phyloP scores from a whole-genome alignment of 176 grass and related monocot genomes.

The Alloteropsis semialata region DNA sequence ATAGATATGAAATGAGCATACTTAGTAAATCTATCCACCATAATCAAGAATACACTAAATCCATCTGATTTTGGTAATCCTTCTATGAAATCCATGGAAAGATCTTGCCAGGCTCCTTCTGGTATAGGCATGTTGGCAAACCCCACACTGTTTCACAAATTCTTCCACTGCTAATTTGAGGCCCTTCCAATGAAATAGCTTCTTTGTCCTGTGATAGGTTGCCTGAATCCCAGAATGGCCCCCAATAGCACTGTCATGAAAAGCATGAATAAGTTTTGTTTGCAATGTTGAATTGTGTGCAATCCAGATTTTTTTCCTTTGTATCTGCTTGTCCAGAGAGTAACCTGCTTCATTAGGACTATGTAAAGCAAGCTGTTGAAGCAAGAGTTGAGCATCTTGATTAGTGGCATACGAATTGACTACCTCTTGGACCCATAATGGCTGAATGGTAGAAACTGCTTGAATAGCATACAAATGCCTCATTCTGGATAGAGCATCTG shows the following conservation, averaged over 20 bases:
- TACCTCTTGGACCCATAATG: background rate
- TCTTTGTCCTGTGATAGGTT: background rate
- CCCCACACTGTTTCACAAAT: background rate
- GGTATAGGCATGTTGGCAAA: background rate
- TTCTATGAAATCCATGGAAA: background rate
- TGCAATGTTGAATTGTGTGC: background rate
- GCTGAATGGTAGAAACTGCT: background rate
- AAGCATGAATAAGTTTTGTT: background rate
- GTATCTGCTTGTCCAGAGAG: background rate
- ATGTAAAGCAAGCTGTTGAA: fast-evolving
- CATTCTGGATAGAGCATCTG: too few species aligned
- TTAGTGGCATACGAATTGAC: background rate
- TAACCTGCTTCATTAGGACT: background rate
- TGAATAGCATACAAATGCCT: too few species aligned
- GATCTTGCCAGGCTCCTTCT: background rate
- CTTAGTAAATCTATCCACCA: background rate
- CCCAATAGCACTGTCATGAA: background rate
- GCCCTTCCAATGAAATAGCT: background rate
- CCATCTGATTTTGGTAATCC: background rate
- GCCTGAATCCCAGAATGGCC: background rate
- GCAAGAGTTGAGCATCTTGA: background rate
- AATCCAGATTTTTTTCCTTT: background rate
- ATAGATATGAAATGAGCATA: background rate
- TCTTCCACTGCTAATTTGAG: background rate
- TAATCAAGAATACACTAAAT: background rate